These are phyloP conservation scores for Phytopythium delawarense DNA, from an alignment of 352 stramenopile species.

Conservation along the genomic window DNA sequence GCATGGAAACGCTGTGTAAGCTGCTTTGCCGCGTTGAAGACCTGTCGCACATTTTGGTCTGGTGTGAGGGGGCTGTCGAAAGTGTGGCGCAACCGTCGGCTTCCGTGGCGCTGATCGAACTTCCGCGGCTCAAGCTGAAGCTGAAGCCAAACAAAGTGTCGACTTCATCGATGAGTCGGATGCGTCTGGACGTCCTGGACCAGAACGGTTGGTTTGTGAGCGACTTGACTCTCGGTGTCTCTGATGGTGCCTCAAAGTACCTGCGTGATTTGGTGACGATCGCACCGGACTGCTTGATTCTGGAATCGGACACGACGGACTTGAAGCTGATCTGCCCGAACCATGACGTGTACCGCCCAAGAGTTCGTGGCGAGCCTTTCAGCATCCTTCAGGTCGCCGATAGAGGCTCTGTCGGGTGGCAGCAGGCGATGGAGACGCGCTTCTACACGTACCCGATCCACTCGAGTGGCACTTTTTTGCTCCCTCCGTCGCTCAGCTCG, in stretches of 20 bases:
- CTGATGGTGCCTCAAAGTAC: conserved; percentile 37
- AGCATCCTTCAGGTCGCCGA: conserved; percentile 74
- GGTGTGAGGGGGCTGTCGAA: conserved; percentile 54
- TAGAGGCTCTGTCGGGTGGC: conserved; percentile 72
- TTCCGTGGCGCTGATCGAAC: conserved; percentile 94
- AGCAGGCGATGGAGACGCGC: conserved; percentile 88
- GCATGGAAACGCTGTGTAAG: conserved; percentile 69
- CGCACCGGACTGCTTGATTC: conserved; percentile 57
- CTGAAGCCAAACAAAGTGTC: conserved; percentile 70
- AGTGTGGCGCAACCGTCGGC: conserved; percentile 5
- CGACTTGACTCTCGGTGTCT: conserved; percentile 43
- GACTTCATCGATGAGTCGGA: conserved; percentile 17
- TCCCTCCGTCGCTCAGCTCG: conserved; percentile 94
- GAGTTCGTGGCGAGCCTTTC: conserved; percentile 74
- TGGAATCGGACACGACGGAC: conserved; percentile 78
- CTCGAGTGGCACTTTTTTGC: conserved; percentile 92
- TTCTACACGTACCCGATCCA: conserved; percentile 99
- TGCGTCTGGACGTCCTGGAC: conserved; percentile 70
- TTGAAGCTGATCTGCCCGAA: conserved; percentile 78
- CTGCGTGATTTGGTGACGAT: conserved; percentile 44
- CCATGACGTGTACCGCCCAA: conserved; percentile 78
- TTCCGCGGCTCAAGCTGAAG: conserved; percentile 96
- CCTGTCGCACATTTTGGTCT: conserved; percentile 96
- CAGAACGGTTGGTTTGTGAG: conserved; percentile 85
- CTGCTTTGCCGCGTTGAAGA: conserved; percentile 95